Percentiles rank a stretch among this genome's conserved stretches.
Evolutionary conservation across 768 basidiomycete genomes (phyloP).

Genomic region (Butyriboletus loyo): DNA sequence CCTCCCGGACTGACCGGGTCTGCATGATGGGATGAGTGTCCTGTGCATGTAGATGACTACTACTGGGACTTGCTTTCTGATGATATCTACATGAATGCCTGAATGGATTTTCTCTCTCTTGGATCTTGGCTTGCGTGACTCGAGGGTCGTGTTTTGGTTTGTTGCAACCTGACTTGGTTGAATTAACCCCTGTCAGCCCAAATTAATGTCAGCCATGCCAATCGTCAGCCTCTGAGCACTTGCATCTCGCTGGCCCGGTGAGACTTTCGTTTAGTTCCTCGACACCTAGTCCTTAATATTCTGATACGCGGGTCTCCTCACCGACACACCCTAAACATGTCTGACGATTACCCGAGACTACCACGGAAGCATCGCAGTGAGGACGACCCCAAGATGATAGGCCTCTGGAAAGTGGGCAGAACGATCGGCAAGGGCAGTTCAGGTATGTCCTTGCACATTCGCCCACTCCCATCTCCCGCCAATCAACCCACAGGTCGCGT

Average conservation of each 20-base stretch:
- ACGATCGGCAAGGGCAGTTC: slow-evolving; percentile 82
- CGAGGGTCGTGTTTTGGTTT: slow-evolving; percentile 1
- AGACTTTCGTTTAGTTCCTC: neutral
- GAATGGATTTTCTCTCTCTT: neutral
- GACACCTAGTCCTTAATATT: neutral
- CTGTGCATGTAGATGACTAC: slow-evolving; percentile 15
- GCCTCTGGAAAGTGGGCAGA: slow-evolving; percentile 79
- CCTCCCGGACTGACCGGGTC: slow-evolving; percentile 67
- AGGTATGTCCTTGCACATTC: slow-evolving; percentile 42
- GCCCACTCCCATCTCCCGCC: neutral
- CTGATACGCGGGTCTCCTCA: slow-evolving; percentile 7
- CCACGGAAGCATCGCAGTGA: slow-evolving; percentile 28
- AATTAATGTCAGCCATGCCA: neutral
- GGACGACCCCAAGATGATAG: slow-evolving; percentile 65
- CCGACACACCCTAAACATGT: slow-evolving; percentile 25
- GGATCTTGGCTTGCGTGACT: neutral
- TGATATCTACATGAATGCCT: slow-evolving; percentile 21
- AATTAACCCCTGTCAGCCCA: slow-evolving; percentile 25
- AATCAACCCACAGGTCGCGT: slow-evolving; percentile 65
- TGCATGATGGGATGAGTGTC: slow-evolving; percentile 14
- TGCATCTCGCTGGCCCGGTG: neutral
- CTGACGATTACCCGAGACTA: slow-evolving; percentile 27
- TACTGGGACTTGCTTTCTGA: slow-evolving; percentile 11
- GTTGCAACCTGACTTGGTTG: slow-evolving; percentile 5
- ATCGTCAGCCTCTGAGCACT: slow-evolving; percentile 20